These are phyloP conservation scores for Aquanectria penicillioides DNA, from an alignment of 2,329 filamentous ascomycete species.

Conservation along the genomic window DNA sequence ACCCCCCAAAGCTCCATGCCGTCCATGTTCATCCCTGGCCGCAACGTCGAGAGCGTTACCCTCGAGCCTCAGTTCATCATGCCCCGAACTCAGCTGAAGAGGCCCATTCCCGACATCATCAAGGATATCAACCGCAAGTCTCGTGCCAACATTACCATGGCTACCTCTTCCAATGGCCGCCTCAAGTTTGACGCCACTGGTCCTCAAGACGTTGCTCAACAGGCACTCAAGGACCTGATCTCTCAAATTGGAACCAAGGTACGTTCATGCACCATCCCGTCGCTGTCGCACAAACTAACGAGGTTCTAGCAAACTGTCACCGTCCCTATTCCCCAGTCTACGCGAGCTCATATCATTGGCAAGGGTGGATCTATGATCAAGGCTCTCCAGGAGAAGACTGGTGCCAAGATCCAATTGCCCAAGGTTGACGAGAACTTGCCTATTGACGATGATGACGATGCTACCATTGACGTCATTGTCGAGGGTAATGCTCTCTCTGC, in stretches of 20 bases:
- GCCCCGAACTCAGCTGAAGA: conserved; percentile 81
- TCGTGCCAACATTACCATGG: conserved; percentile 85
- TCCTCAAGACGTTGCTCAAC: conserved; percentile 82
- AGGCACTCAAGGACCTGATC: conserved; percentile 89
- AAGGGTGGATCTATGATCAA: conserved; percentile 91
- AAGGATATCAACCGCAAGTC: conserved; percentile 94
- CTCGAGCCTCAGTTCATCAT: conserved; percentile 81
- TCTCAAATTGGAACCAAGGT: conserved; percentile 89
- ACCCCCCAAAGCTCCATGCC: conserved; percentile 48
- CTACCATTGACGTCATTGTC: conserved; percentile 84
- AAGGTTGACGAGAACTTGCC: conserved; percentile 74
- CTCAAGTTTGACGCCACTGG: conserved; percentile 88
- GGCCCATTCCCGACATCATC: conserved; percentile 84
- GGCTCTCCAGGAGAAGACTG: conserved; percentile 87
- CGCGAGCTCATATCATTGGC: conserved; percentile 91
- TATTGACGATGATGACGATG: conserved; percentile 76
- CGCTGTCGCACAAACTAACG: conserved; percentile 31
- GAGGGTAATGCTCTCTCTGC: conserved; percentile 93
- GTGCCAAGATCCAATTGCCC: conserved; percentile 89
- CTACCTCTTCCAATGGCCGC: conserved; percentile 74
- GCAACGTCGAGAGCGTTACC: conserved; percentile 79
- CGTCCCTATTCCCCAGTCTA: conserved; percentile 83
- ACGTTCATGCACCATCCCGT: conserved; percentile 38
- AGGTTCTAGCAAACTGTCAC: conserved; percentile 64
- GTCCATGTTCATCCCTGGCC: conserved; percentile 81